Evolutionary conservation across 805 yeast species (phyloP).

Genomic region (Wickerhamiella spandovensis): DNA sequence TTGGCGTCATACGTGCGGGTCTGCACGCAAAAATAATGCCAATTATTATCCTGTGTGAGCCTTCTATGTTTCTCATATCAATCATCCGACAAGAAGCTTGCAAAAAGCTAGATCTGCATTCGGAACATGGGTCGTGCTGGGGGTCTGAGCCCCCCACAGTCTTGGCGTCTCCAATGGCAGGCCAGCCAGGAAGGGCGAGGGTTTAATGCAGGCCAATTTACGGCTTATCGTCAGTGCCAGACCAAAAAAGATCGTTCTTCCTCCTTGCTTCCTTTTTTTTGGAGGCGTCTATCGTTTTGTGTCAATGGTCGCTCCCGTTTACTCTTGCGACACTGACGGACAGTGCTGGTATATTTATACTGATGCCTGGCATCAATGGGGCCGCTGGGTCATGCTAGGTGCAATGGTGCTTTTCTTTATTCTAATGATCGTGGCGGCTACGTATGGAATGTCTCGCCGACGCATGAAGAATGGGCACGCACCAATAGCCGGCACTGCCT

Average conservation of each 20-base stretch:
- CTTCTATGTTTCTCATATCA: too few species aligned
- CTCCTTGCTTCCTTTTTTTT: background rate
- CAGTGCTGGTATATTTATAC: conserved; percentile 13
- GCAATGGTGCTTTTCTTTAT: conserved; percentile 17
- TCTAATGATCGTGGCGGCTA: conserved; percentile 15
- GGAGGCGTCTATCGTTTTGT: background rate
- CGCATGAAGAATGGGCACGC: conserved; percentile 11
- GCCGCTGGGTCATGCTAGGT: conserved; percentile 26
- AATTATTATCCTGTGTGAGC: too few species aligned
- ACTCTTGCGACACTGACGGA: conserved; percentile 8
- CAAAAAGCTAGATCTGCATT: too few species aligned
- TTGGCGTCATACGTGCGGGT: too few species aligned
- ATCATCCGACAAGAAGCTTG: too few species aligned
- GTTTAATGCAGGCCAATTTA: background rate
- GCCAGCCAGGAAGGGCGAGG: background rate
- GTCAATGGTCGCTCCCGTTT: background rate
- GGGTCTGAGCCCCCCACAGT: too few species aligned
- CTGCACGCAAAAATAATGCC: too few species aligned
- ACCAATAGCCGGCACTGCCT: conserved; percentile 15
- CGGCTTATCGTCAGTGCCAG: background rate
- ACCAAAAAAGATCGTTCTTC: background rate
- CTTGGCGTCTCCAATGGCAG: background rate
- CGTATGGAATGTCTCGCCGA: conserved; percentile 14
- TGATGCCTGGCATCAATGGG: conserved; percentile 23
- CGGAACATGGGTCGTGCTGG: too few species aligned